These are phyloP conservation scores for Globisporangium perplexum DNA, from an alignment of 352 stramenopile genomes.

Conservation along the genomic window DNA sequence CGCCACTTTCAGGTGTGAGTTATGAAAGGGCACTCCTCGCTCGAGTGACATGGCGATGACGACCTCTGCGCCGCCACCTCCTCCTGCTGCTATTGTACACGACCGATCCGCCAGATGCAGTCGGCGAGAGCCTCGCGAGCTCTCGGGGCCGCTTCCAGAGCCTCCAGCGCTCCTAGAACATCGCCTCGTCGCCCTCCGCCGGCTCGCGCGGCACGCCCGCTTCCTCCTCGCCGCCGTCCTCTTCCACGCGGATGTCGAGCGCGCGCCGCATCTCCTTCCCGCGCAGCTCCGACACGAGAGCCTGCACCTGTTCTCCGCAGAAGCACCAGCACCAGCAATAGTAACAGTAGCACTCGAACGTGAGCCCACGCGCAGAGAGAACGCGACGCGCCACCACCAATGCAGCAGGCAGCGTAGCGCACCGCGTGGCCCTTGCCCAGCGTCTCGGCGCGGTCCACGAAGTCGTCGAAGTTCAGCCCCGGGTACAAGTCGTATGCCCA, in stretches of 20 bases:
- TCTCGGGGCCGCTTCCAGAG: not conserved
- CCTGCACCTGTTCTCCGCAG: conserved; percentile 32
- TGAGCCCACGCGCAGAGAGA: not conserved
- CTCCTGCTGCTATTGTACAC: conserved; percentile 12
- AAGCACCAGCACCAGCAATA: not conserved
- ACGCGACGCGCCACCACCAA: no score
- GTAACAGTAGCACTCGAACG: not conserved
- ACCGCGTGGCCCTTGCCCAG: conserved; percentile 48
- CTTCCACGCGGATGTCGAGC: conserved; percentile 9
- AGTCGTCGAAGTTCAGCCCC: conserved; percentile 79
- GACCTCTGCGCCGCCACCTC: no score
- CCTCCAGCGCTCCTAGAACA: conserved; percentile 17
- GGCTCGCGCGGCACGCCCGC: conserved; percentile 5
- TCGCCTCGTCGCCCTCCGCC: conserved; percentile 30
- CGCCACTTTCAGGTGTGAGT: not conserved
- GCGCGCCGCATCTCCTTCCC: conserved; percentile 47
- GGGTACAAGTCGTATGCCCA: conserved; percentile 83
- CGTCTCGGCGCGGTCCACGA: conserved; percentile 55
- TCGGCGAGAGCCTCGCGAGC: not conserved
- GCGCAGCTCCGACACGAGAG: conserved; percentile 50
- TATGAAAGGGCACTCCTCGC: not conserved
- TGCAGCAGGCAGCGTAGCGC: not conserved
- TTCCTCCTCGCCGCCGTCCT: conserved; percentile 11
- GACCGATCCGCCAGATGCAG: not conserved
- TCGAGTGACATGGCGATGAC: not conserved